Evolutionary conservation across 1,284 basidiomycete species (phyloP).

Genomic region (Papiliotrema flavescens): DNA sequence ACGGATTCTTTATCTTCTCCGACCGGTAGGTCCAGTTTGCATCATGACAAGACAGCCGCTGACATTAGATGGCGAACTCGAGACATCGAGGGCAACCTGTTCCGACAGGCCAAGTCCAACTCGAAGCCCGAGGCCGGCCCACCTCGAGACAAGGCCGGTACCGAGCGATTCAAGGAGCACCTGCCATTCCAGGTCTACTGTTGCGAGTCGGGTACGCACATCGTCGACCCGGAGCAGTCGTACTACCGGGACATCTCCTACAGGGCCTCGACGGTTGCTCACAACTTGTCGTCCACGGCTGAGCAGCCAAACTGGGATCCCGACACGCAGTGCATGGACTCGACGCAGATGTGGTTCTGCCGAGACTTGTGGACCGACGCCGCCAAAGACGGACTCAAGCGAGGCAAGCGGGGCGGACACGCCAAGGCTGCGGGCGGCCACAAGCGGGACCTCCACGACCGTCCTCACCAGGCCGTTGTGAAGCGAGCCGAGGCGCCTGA

Average conservation of each 20-base stretch:
- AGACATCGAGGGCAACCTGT: constrained; percentile 92
- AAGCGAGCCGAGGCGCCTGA: background rate
- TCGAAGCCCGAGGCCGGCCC: constrained; percentile 85
- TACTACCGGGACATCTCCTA: constrained; percentile 86
- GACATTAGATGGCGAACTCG: constrained; percentile 81
- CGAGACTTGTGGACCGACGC: constrained; percentile 84
- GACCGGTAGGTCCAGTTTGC: constrained; percentile 62
- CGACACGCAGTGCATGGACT: constrained; percentile 84
- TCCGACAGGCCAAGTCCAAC: constrained; percentile 88
- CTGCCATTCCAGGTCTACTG: constrained; percentile 95
- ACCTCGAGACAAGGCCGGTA: constrained; percentile 74
- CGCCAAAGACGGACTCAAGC: constrained; percentile 65
- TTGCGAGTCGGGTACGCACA: constrained; percentile 91
- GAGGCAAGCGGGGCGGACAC: constrained; percentile 24
- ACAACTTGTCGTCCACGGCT: constrained; percentile 66
- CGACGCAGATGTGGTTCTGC: constrained; percentile 92
- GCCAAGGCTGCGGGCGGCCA: constrained; percentile 19
- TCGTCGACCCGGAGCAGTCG: constrained; percentile 86
- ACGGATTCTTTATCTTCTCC: constrained; percentile 93
- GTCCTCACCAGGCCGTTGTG: too few species aligned
- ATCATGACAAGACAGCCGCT: background rate
- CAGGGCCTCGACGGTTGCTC: constrained; percentile 69
- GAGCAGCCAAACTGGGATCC: constrained; percentile 62
- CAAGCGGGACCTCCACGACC: constrained; percentile 21
- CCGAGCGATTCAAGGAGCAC: constrained; percentile 78